phyloP scores from a whole-genome alignment of 306 rosid genomes.

The Albizia julibrissin region DNA sequence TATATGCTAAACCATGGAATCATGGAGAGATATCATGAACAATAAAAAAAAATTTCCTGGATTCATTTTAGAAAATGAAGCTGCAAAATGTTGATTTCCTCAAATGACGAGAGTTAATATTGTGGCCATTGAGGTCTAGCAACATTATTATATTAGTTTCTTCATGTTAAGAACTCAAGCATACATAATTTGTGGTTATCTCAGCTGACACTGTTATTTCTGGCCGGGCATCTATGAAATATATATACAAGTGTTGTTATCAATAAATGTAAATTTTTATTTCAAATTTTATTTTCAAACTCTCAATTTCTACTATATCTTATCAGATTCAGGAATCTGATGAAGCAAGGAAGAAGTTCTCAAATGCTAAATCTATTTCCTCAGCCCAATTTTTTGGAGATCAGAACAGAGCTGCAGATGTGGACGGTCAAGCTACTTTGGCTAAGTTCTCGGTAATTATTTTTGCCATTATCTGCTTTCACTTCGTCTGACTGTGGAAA shows the following conservation, averaged over 20 bases:
- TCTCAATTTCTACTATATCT: neutral
- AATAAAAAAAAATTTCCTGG: neutral
- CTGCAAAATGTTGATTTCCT: neutral
- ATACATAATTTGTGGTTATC: slow-evolving; percentile 13
- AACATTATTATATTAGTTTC: neutral
- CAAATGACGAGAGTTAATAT: neutral
- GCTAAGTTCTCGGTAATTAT: slow-evolving; percentile 79
- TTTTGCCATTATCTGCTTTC: slow-evolving; percentile 20
- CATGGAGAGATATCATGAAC: neutral
- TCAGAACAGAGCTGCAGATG: slow-evolving; percentile 62
- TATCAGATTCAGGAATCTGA: slow-evolving; percentile 71
- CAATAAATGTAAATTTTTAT: neutral
- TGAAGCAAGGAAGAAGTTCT: slow-evolving; percentile 91
- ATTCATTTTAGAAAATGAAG: neutral
- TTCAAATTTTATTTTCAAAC: slow-evolving; percentile 19
- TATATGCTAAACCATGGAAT: neutral
- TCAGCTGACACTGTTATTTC: neutral
- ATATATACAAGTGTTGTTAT: neutral
- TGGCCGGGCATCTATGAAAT: slow-evolving; percentile 11
- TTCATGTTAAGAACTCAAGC: neutral
- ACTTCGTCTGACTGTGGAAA: neutral
- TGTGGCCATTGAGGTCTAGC: neutral
- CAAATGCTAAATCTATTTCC: slow-evolving; percentile 93
- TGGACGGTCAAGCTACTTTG: slow-evolving; percentile 68
- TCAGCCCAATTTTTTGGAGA: slow-evolving; percentile 93